These are phyloP conservation scores for Tricholoma furcatifolium DNA, from an alignment of 768 basidiomycete genomes.

Conservation along the genomic window DNA sequence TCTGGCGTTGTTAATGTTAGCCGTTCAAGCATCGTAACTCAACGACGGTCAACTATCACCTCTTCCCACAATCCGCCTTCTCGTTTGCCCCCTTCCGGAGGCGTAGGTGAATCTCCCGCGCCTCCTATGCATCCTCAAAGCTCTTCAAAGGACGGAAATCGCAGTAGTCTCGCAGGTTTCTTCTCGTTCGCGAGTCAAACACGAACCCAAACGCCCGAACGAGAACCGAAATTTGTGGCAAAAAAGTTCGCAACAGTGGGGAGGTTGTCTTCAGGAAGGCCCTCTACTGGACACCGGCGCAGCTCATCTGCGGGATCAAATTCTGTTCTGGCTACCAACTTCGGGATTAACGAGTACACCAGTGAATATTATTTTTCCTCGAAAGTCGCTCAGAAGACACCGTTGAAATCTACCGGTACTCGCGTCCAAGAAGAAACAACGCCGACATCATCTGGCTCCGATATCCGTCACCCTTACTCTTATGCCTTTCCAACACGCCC, in stretches of 20 bases:
- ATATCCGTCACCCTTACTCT: conserved; percentile 16
- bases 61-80: conserved; percentile 30
- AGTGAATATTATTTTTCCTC: conserved; percentile 45
- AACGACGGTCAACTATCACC: conserved; percentile 35
- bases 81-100: conserved; percentile 47
- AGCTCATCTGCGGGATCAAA: conserved; percentile 17
- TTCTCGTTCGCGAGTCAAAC: conserved; percentile 44
- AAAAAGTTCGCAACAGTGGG: conserved; percentile 4
- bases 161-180: conserved; percentile 53
- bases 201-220: background rate
- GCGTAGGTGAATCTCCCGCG: conserved; percentile 65
- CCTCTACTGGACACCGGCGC: conserved; percentile 10
- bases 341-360: conserved; percentile 38
- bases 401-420: too few species aligned
- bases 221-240: conserved; percentile 1
- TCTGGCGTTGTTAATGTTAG: conserved; percentile 37
- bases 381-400: background rate
- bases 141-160: conserved; percentile 26
- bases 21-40: conserved; percentile 27
- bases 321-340: conserved; percentile 4
- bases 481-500: conserved; percentile 25
- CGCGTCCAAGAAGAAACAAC: background rate
- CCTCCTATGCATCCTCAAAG: conserved; percentile 31
- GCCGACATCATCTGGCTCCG: conserved; percentile 17
- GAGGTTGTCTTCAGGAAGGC: background rate